Conservation (phyloP, 1,284 basidiomycete genomes). For the Pyrrhoderma noxium region DNA sequence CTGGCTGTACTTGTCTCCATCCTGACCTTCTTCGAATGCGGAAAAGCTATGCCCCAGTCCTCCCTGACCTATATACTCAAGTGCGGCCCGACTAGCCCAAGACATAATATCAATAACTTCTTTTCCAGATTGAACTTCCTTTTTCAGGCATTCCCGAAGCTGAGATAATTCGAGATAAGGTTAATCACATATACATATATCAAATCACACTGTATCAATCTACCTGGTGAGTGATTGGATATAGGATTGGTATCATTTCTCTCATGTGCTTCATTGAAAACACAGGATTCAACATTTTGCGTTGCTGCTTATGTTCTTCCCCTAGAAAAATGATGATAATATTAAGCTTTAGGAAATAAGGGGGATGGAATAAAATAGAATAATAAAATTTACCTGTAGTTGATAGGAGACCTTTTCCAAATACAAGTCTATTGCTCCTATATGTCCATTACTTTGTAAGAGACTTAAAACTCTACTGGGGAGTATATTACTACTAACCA, state of each 20-base stretch:
- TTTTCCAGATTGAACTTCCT: slow-evolving; percentile 15
- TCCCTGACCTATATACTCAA: slow-evolving; percentile 30
- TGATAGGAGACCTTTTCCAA: slow-evolving; percentile 22
- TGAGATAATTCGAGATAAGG: slow-evolving; percentile 1
- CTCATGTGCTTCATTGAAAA: slow-evolving; percentile 27
- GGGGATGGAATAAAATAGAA: no score
- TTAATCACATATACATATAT: neutral
- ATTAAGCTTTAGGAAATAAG: no score
- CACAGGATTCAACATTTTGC: slow-evolving; percentile 27
- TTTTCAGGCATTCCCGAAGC: slow-evolving; percentile 25
- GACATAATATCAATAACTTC: slow-evolving; percentile 33
- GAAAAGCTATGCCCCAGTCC: slow-evolving; percentile 38
- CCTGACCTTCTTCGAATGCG: slow-evolving; percentile 23
- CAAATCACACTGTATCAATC: neutral
- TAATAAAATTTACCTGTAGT: slow-evolving; percentile 20
- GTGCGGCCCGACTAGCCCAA: slow-evolving; percentile 33
- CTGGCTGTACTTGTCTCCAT: slow-evolving; percentile 25
- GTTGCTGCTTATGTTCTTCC: slow-evolving; percentile 23
- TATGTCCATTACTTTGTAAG: neutral
- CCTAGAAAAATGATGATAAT: slow-evolving; percentile 15
- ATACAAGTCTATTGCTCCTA: slow-evolving; percentile 18
- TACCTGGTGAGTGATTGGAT: slow-evolving; percentile 24
- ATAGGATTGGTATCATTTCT: slow-evolving; percentile 25
- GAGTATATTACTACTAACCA: slow-evolving; percentile 13
- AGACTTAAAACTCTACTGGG: neutral